A percentile compares a stretch with the other conserved stretches of the same genome.
Conservation (phyloP, 306 rosid species). For the Canavalia gladiata region DNA sequence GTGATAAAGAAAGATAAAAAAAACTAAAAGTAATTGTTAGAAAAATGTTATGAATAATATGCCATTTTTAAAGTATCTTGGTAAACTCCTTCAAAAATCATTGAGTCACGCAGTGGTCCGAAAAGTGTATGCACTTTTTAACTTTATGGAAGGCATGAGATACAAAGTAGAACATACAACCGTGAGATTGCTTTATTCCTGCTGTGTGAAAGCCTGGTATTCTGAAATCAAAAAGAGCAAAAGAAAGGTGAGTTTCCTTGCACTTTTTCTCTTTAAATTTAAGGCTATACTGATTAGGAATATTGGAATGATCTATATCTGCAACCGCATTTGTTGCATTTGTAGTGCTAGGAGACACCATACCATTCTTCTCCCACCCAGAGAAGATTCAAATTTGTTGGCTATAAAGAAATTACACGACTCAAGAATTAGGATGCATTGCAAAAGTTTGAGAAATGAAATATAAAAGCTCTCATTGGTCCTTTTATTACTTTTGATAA, state of each 20-base stretch:
- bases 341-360: neutral
- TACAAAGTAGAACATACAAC: neutral
- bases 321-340: conserved; percentile 32
- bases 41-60: neutral
- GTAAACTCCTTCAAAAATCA: neutral
- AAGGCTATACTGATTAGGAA: conserved; percentile 31
- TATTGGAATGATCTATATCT: conserved; percentile 40
- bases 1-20: neutral
- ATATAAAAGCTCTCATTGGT: neutral
- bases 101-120: conserved; percentile 10
- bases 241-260: neutral
- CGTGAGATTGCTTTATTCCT: neutral
- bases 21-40: neutral
- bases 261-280: conserved; percentile 32
- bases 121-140: neutral
- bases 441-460: neutral
- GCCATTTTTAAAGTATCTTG: too few relatives aligned
- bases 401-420: neutral
- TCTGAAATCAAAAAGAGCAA: neutral
- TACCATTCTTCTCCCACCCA: conserved; percentile 7
- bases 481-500: neutral
- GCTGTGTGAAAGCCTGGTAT: neutral
- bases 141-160: conserved; percentile 28
- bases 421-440: neutral
- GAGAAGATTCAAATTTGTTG: conserved; percentile 21